Conservation (phyloP, 768 basidiomycete species). For the Lanmaoa rubissima region DNA sequence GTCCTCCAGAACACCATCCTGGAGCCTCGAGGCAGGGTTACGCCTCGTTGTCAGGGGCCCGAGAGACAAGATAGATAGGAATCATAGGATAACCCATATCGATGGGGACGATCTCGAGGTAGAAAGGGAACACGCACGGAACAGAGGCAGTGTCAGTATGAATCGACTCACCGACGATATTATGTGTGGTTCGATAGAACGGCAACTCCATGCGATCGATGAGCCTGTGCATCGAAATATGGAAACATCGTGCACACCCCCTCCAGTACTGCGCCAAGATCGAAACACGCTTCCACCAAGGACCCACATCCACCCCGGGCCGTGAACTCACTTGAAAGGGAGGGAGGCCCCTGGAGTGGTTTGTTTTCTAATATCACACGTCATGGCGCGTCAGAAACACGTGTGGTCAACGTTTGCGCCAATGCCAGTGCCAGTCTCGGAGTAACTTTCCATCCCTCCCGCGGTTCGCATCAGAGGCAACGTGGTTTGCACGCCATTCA, state of each 20-base stretch:
- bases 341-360: not conserved
- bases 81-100: not conserved
- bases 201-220: conserved; percentile 1
- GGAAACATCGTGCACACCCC: not conserved
- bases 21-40: conserved; percentile 16
- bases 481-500: not conserved
- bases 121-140: not conserved
- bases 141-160: not conserved
- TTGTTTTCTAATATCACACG: not conserved
- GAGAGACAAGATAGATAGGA: not conserved
- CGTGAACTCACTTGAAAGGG: not conserved
- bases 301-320: not conserved
- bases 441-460: not conserved
- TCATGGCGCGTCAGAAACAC: conserved; percentile 15
- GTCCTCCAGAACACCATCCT: conserved; percentile 3
- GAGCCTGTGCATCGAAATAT: not conserved
- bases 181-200: too few species aligned
- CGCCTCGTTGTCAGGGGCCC: conserved; percentile 10
- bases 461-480: not conserved
- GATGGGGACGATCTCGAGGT: conserved; percentile 3
- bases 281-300: not conserved
- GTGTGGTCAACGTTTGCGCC: conserved; percentile 17
- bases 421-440: not conserved
- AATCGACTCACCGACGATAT: too few species aligned
- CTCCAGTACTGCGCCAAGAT: too few species aligned